Conservation (phyloP, 208 protist species). For the Wallacemonas collosoma region DNA sequence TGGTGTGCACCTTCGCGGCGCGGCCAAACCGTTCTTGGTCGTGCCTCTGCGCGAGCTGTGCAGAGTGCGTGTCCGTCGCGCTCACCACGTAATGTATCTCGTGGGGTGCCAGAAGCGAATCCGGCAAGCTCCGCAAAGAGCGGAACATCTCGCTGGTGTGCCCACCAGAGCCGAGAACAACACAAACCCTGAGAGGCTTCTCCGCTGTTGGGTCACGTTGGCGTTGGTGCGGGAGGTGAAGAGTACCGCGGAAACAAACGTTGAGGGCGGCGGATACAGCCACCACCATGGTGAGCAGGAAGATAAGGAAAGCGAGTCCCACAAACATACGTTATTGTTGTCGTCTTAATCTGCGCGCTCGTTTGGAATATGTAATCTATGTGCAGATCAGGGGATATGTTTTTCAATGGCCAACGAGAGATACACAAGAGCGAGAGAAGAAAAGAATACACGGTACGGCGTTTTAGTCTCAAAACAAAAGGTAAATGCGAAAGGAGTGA, state of each 20-base stretch:
- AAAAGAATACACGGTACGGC: too few relatives aligned
- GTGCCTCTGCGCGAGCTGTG: slow-evolving; percentile 45
- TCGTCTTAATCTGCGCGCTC: slow-evolving; percentile 3
- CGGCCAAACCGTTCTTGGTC: slow-evolving; percentile 50
- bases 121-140: slow-evolving; percentile 44
- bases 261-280: slow-evolving; percentile 8
- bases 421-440: slow-evolving; percentile 1
- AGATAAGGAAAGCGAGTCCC: background rate
- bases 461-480: too few relatives aligned
- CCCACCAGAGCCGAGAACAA: slow-evolving; percentile 90
- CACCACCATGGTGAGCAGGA: background rate
- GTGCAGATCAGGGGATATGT: too few relatives aligned
- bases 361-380: too few relatives aligned
- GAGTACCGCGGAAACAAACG: background rate
- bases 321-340: background rate
- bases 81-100: slow-evolving; percentile 73
- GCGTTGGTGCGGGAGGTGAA: slow-evolving; percentile 3
- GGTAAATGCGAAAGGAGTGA: too few relatives aligned
- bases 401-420: too few relatives aligned
- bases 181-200: slow-evolving; percentile 50
- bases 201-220: slow-evolving; percentile 8
- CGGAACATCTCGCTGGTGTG: slow-evolving; percentile 94
- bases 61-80: slow-evolving; percentile 76
- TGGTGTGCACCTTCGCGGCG: slow-evolving; percentile 44
- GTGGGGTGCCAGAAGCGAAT: slow-evolving; percentile 40